Base-by-base conservation (phyloP, 83 land plant species). In the Thuja plicata region DNA sequence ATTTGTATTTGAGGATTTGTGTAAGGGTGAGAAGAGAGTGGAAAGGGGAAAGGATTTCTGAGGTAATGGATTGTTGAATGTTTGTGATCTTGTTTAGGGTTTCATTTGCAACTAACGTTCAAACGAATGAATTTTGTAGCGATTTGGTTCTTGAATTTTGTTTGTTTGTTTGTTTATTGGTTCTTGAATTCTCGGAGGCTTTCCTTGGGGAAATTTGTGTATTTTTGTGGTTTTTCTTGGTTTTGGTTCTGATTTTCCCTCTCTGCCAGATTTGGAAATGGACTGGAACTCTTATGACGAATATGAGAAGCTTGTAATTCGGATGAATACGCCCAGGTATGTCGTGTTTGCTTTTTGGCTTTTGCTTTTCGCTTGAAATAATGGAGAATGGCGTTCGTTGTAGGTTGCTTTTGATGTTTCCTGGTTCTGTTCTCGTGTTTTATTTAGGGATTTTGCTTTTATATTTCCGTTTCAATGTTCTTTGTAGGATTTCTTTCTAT, bases 271-370 rank as follows among this genome's bases (percentile, higher is more conserved):
- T 8, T 32, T 52, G 48, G 35, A 83, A 27, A 83, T 83, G 85
- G 87, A 48, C 50, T 92, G 94, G 93, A 88, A 85, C 76, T 6
- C 85, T 10, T 90, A 93, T 91, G 96, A 97, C 8, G 99, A 97
- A 43, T 96, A 92, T 84, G 96, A 97, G 93, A 97, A 97, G 89
- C 94, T 93, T 34, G 91, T 89, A 57, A 77, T 92, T 86, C 83
- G 96, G 32, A 93, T 95, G 92, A 93, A 96, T 90, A 96, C 95
- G 30, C 99, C 98, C 38, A 92, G 95, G 98, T 93, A 85, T 21
- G 86, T 27, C 19, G 13, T 40, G 2, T 5, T 66, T 3, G 66
- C 11, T 0, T 8, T 46, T 83, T n/a, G 35, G 0, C 15, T 2
- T 2, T 24, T 8, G 27, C 4, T 43, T 83, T 40, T 80, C 1